phyloP scores from a whole-genome alignment of 2,329 filamentous ascomycete species.

The Calonectria hongkongensis region DNA sequence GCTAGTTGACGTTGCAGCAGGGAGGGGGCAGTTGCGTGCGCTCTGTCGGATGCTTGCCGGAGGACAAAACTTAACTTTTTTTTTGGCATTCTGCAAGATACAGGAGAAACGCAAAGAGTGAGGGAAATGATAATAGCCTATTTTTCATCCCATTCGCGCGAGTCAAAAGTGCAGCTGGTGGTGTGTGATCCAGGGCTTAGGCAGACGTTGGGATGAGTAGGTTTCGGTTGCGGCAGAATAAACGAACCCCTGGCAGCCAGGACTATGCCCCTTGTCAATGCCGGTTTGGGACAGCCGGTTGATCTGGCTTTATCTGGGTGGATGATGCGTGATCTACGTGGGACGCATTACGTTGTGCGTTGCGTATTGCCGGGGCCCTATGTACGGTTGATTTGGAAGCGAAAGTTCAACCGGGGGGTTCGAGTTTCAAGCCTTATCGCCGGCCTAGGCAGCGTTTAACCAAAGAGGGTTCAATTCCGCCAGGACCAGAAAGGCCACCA shows the following conservation, averaged over 20 bases:
- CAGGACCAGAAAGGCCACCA: conserved; percentile 16
- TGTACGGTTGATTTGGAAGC: conserved; percentile 23
- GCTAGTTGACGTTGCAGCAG: neutral
- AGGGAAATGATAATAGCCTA: neutral
- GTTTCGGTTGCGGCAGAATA: conserved; percentile 22
- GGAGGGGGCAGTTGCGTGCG: neutral
- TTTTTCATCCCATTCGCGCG: neutral
- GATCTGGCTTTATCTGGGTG: conserved; percentile 30
- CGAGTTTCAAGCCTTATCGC: conserved; percentile 28
- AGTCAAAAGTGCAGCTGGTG: neutral
- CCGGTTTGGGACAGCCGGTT: conserved; percentile 9
- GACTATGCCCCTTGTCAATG: conserved; percentile 1
- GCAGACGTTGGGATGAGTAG: conserved; percentile 8
- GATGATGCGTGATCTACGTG: conserved; percentile 32
- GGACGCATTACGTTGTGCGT: conserved; percentile 29
- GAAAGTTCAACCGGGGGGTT: conserved; percentile 12
- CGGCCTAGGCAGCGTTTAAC: neutral
- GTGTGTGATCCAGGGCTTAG: neutral
- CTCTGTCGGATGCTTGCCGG: neutral
- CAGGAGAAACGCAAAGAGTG: conserved; percentile 1
- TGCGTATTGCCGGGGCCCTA: conserved; percentile 25
- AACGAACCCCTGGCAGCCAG: conserved; percentile 10
- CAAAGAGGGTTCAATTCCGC: neutral
- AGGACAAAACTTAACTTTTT: neutral
- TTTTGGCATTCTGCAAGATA: conserved; percentile 2